Base-by-base conservation (phyloP, 768 basidiomycete species). In the Pisolithus microcarpus region DNA sequence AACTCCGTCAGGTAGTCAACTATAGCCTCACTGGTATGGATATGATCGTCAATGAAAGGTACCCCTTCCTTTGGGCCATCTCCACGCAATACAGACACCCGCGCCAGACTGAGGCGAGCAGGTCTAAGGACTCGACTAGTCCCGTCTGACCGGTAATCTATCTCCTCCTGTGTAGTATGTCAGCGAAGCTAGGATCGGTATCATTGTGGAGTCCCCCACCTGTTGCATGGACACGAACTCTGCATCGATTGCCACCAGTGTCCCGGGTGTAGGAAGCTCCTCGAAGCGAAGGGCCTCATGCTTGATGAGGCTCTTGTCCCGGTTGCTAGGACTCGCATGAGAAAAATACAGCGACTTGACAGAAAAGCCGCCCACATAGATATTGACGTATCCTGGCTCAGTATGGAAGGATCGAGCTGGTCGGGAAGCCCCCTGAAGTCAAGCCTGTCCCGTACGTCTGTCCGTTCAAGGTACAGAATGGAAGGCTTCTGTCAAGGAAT, bases 171-270 rank as follows among this genome's bases (percentile, higher is more conserved):
- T 30, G 47, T 51, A 10, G 38, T 31, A 42, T 28, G 49, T 43
- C 15, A 49, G 49, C 36, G 26, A 34, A 38, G 34, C 38, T 21
- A 23, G 18, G 47, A 15, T 50, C 42, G 11, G 13, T 23, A 46
- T 30, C 37, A 43, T 57, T 3, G 26, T 30, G 11, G 34, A 49
- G 45, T 60, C 43, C 7, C 18, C 21, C 54, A 87, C 91, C 74
- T 93, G 90, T 65, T 98, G 93, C 80, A 99, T 88, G 5, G 85
- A 87, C 21, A 99, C 95, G 62, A 99, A 99, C 62, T 99, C 95
- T 1, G 95, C 94, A 61, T 99, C 96, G 55, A 99, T 97, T 3
- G 95, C 85, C 36, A 99, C 84, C 38, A 95, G 70, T 5, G 87
- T 94, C 11, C 92, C 96, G 5, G 86, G 84, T 50, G 70, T 78